Evolutionary conservation across 768 basidiomycete genomes (phyloP).

Genomic region (Mycena capillaripes): DNA sequence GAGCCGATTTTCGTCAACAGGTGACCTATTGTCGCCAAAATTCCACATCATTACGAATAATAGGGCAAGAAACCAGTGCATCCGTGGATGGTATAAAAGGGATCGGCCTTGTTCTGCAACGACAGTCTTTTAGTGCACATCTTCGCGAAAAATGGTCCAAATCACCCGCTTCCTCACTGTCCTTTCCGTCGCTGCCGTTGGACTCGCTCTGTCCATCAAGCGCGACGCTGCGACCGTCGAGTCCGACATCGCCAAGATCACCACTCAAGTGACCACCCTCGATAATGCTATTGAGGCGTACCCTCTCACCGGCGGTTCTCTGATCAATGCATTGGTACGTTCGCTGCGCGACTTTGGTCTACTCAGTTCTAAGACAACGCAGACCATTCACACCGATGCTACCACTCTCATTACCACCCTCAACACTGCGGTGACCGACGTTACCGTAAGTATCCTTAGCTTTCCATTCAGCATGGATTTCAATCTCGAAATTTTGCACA

Average conservation of each 20-base stretch:
- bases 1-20: neutral
- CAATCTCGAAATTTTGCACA: neutral
- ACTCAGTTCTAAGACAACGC: neutral
- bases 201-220: constrained; percentile 38
- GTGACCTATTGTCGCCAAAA: constrained; percentile 12
- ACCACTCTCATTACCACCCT: constrained; percentile 38
- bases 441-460: constrained; percentile 1
- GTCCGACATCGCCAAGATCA: constrained; percentile 46
- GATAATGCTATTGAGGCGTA: constrained; percentile 48
- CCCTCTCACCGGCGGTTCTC: constrained; percentile 39
- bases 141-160: constrained; percentile 25
- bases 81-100: constrained; percentile 9
- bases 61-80: neutral
- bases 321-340: constrained; percentile 44
- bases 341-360: neutral
- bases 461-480: neutral
- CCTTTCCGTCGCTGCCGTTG: constrained; percentile 43
- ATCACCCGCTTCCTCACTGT: constrained; percentile 39
- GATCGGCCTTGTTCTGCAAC: neutral
- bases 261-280: constrained; percentile 44
- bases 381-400: constrained; percentile 46
- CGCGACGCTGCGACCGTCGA: constrained; percentile 46
- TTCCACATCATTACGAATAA: constrained; percentile 5
- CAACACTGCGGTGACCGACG: constrained; percentile 46
- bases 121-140: constrained; percentile 2